These are phyloP conservation scores for Scedosporium dehoogii DNA, from an alignment of 2,329 filamentous ascomycete genomes.

Conservation along the genomic window DNA sequence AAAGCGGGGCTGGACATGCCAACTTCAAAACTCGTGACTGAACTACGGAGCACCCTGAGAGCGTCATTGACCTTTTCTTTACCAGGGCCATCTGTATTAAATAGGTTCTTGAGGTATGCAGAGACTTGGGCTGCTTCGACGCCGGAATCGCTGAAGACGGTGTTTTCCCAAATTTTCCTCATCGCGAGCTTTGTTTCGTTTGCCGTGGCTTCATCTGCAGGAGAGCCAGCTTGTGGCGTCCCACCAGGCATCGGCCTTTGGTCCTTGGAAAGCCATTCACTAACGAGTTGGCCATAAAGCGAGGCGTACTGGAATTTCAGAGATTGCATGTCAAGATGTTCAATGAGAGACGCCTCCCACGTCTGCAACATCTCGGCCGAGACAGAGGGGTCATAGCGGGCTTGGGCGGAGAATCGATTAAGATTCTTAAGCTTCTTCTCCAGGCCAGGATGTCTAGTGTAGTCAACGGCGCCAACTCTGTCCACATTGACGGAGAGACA, in stretches of 20 bases:
- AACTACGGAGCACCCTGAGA: slow-evolving; percentile 16
- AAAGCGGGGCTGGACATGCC: slow-evolving; percentile 19
- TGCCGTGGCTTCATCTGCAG: not conserved
- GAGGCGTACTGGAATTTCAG: slow-evolving; percentile 33
- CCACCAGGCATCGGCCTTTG: slow-evolving; percentile 5
- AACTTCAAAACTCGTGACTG: slow-evolving; percentile 22
- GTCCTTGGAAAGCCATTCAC: slow-evolving; percentile 31
- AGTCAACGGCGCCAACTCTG: slow-evolving; percentile 15
- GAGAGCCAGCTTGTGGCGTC: not conserved
- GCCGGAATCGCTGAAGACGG: slow-evolving; percentile 28
- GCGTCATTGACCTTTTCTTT: slow-evolving; percentile 15
- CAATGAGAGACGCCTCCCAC: slow-evolving; percentile 26
- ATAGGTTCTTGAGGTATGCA: slow-evolving; percentile 29
- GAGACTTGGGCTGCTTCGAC: slow-evolving; percentile 27
- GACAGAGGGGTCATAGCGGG: slow-evolving; percentile 29
- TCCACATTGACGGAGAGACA: slow-evolving; percentile 23
- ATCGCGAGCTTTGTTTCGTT: slow-evolving; percentile 17
- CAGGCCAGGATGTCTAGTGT: slow-evolving; percentile 17
- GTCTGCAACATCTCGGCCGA: slow-evolving; percentile 20
- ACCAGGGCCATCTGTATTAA: slow-evolving; percentile 20
- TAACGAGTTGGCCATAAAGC: slow-evolving; percentile 35
- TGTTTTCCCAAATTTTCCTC: slow-evolving; percentile 29
- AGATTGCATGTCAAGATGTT: slow-evolving; percentile 28
- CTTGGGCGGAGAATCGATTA: slow-evolving; percentile 28
- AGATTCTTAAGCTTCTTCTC: slow-evolving; percentile 27